These are phyloP conservation scores for Sarcomyxa edulis DNA, from an alignment of 768 basidiomycete genomes.

Conservation along the genomic window DNA sequence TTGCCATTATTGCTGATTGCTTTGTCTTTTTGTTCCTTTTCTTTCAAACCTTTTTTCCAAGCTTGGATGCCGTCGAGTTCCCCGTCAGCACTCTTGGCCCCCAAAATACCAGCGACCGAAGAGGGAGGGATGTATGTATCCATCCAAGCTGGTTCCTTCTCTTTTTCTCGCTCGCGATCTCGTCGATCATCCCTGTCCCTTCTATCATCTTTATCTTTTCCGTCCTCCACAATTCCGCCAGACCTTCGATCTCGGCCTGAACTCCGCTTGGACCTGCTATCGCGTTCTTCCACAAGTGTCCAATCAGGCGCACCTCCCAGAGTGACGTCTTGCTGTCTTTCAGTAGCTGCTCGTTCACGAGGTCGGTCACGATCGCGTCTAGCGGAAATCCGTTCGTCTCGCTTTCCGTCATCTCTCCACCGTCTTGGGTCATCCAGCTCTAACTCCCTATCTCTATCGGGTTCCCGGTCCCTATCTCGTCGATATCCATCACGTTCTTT, in stretches of 20 bases:
- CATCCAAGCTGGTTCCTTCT: conserved; percentile 93
- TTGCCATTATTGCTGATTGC: conserved; percentile 12
- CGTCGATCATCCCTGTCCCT: conserved; percentile 40
- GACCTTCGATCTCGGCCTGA: conserved; percentile 54
- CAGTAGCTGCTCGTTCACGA: conserved; percentile 38
- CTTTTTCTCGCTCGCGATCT: conserved; percentile 59
- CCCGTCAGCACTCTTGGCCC: conserved; percentile 53
- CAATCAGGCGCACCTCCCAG: conserved; percentile 56
- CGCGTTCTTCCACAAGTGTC: conserved; percentile 63
- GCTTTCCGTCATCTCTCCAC: conserved; percentile 80
- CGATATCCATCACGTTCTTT: conserved; percentile 18
- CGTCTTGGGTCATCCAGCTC: conserved; percentile 65
- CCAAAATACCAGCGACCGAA: conserved; percentile 55
- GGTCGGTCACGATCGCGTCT: conserved; percentile 40
- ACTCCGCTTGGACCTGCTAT: conserved; percentile 54
- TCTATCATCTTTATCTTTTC: conserved; percentile 42
- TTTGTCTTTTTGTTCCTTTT: conserved; percentile 60
- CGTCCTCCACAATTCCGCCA: conserved; percentile 31
- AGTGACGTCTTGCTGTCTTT: conserved; percentile 32
- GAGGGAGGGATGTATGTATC: conserved; percentile 73
- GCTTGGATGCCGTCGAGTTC: conserved; percentile 82
- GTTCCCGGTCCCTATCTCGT: conserved; percentile 30
- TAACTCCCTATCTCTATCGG: conserved; percentile 36
- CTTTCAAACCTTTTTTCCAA: conserved; percentile 82
- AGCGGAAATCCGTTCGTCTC: conserved; percentile 68